Evolutionary conservation across 352 stramenopile genomes (phyloP), one percentile per base, ranked within the genome.

Genomic region (Phytophthora lateralis): DNA sequence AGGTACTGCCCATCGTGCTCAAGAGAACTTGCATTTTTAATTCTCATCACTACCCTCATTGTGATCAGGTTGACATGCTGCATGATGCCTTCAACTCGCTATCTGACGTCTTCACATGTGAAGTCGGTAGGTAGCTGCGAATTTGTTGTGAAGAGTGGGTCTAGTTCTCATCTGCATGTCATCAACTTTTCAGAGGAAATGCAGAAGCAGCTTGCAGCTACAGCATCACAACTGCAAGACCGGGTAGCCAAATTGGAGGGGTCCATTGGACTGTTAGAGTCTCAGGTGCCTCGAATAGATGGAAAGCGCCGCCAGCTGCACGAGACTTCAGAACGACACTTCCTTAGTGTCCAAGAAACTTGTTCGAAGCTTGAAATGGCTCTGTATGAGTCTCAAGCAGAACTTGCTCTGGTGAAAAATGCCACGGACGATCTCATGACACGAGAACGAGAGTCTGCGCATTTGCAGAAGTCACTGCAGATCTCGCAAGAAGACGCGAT

Each of bases 81-180:
- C 68, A 86, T 21, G 61, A 85, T 2, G 76, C 80, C 1, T 90
- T 90, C 55, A 69, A 75, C 11, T 85, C 77, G 17, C 51, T 88
- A 5, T 88, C 76, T 2, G 79, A 89, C 21, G 79, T 84, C 0
- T 75, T 81, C 48, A 85, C 77, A 2, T 78, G 73, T 50, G 77
- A 85, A 54, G 60, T 80, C 9, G 75, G 75, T 84, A 42, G 4
- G 61, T 58, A n/a, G 3, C 15, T 39, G 1, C 9, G 9, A 34
- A 18, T 24, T 32, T 6, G 8, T 20, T 49, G 35, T 15, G 10
- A 7, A 1, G 9, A 20, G 29, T 10, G 9, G 30, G 14, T 17
- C 15, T 57, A 45, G 3, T 34, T 44, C 14, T 43, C 11, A n/a
- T 47, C 21, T 1, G 21, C 3, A 3, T 24, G 21, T 24, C 21